Base-by-base conservation (phyloP, 345 rosid genomes). In the Eucalyptus sp. region DNA sequence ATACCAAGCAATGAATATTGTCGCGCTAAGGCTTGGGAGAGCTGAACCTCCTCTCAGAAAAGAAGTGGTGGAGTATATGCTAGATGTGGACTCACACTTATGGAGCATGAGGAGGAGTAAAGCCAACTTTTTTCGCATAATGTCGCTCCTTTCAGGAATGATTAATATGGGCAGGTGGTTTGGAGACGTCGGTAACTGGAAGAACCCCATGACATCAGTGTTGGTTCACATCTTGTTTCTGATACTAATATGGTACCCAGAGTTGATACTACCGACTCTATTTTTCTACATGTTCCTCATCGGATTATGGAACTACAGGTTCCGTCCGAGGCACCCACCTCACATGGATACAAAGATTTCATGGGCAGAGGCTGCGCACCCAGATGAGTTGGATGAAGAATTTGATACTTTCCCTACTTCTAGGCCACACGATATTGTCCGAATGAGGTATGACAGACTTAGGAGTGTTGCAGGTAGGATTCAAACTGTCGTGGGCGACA, bases 81-180 rank as follows among this genome's bases (percentile, higher is more conserved):
- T 97, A 16, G 99, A 97, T 90, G 97, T 97, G 62, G 98, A 96
- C 87, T 96, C 98, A 3, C 97, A 95, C 86, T 89, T 94, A 91
- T 96, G 98, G 99, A 97, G 99, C 90, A 96, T 96, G 98, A 94
- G 98, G 89, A 94, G 98, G 93, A 97, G 98, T 93, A 97, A 96
- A 93, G 99, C 96, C 13, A 96, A 96, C 89, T 96, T 97, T 92
- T 95, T 95, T 81, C 91, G 98, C n/a, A 92, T 97, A 54, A 95
- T 95, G 94, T 94, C 97, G 1, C 93, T 97, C 31, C 81, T 95
- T 18, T 94, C 97, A 0, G 93, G 96, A 20, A 88, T 90, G 89
- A 91, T 96, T 86, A 87, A 94, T 1, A 87, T 94, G 15, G 92
- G 90, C 52, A 86, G 90, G 10, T 96, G 98, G 99, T 90, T 96